These are phyloP conservation scores for Datisca glomerata DNA, from an alignment of 306 rosid genomes.

Conservation along the genomic window DNA sequence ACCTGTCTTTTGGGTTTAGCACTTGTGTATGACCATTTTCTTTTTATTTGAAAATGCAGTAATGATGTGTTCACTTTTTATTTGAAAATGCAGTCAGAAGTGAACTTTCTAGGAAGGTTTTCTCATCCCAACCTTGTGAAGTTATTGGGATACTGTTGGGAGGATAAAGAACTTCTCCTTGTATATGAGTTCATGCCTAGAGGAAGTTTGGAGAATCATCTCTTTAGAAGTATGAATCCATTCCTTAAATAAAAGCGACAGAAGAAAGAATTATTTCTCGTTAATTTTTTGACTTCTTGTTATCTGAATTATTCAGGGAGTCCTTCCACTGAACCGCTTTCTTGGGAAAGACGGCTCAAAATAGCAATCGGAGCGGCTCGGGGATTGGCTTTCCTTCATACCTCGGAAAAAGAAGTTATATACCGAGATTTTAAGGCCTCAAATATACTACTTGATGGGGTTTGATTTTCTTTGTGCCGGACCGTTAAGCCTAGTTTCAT, in stretches of 20 bases:
- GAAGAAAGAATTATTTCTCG: neutral
- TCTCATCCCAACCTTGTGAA: conserved; percentile 81
- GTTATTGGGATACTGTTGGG: conserved; percentile 69
- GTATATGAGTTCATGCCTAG: conserved; percentile 76
- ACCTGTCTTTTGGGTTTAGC: too few relatives aligned
- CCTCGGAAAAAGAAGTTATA: conserved; percentile 59
- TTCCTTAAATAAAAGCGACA: conserved; percentile 6
- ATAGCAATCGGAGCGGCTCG: conserved; percentile 85
- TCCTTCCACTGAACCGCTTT: conserved; percentile 33
- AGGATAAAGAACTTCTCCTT: conserved; percentile 63
- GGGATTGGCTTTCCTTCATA: conserved; percentile 72
- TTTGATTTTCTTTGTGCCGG: conserved; percentile 21
- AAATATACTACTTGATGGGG: conserved; percentile 83
- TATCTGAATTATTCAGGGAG: conserved; percentile 30
- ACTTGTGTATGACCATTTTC: too few relatives aligned
- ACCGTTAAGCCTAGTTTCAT: too few relatives aligned
- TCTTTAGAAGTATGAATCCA: conserved; percentile 59
- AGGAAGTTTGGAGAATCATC: conserved; percentile 93
- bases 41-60: too few relatives aligned
- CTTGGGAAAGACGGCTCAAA: conserved; percentile 62
- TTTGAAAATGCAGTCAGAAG: conserved; percentile 59
- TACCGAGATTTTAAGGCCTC: conserved; percentile 92
- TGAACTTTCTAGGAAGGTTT: conserved; percentile 63
- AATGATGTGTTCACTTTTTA: neutral
- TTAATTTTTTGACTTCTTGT: neutral